A percentile compares a stretch with the other conserved stretches of the same genome.
phyloP scores from a whole-genome alignment of 2,329 filamentous ascomycete genomes.

The Aspergillus terreus region DNA sequence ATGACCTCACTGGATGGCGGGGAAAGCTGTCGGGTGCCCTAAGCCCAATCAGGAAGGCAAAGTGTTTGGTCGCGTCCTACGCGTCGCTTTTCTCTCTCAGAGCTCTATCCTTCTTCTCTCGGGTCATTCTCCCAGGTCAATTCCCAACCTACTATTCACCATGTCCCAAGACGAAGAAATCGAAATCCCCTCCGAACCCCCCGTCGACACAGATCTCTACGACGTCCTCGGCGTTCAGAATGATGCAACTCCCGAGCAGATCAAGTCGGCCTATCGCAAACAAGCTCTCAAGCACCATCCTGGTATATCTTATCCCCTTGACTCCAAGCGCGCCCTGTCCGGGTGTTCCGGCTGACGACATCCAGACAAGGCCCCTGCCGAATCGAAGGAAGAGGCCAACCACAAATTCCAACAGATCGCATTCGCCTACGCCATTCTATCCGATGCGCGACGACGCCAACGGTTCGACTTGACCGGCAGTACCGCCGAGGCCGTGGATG shows the following conservation, averaged over 20 bases:
- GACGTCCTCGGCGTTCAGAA: conserved; percentile 69
- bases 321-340: background rate
- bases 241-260: conserved; percentile 68
- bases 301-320: conserved; percentile 49
- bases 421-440: conserved; percentile 91
- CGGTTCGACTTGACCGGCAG: conserved; percentile 89
- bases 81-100: background rate
- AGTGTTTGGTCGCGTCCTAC: conserved; percentile 17
- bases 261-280: conserved; percentile 91
- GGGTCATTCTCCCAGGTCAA: background rate
- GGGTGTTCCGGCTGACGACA: background rate
- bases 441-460: conserved; percentile 71
- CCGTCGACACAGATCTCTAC: conserved; percentile 58
- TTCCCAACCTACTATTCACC: background rate
- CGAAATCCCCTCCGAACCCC: conserved; percentile 13
- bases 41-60: conserved; percentile 24
- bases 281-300: conserved; percentile 83
- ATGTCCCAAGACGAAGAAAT: conserved; percentile 5
- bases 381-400: conserved; percentile 69
- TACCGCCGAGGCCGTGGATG: conserved; percentile 72
- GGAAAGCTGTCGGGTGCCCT: conserved; percentile 9
- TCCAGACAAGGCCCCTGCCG: conserved; percentile 69
- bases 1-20: conserved; percentile 10
- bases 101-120: background rate
- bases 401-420: conserved; percentile 83